Evolutionary conservation across 495 filamentous ascomycete genomes (phyloP).

Genomic region (Penicillium silybi): DNA sequence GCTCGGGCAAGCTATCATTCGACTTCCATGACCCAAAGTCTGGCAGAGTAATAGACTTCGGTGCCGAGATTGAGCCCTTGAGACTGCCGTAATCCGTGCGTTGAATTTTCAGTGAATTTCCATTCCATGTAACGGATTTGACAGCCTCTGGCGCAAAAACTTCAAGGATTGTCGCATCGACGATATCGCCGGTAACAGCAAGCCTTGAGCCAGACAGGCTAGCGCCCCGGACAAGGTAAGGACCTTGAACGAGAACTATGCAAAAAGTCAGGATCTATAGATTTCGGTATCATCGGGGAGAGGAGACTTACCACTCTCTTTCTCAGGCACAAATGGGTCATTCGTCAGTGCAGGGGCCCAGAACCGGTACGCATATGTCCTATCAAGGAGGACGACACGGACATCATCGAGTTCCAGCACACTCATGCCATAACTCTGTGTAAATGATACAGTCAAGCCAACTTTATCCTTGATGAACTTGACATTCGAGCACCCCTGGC

Average conservation of each 20-base stretch:
- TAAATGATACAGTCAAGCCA: slow-evolving; percentile 37
- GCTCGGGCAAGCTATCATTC: slow-evolving; percentile 66
- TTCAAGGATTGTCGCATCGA: slow-evolving; percentile 57
- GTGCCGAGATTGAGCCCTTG: slow-evolving; percentile 43
- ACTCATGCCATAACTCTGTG: slow-evolving; percentile 43
- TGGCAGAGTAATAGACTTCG: slow-evolving; percentile 45
- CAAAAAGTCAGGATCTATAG: background rate
- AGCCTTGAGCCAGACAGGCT: slow-evolving; percentile 43
- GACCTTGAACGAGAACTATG: slow-evolving; percentile 53
- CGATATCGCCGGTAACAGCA: slow-evolving; percentile 60
- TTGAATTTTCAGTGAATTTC: slow-evolving; percentile 30
- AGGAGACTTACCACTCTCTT: slow-evolving; percentile 36
- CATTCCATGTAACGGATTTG: slow-evolving; percentile 56
- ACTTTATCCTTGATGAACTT: slow-evolving; percentile 31
- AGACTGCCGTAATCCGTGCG: slow-evolving; percentile 46
- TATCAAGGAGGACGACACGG: slow-evolving; percentile 48
- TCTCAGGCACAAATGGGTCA: slow-evolving; percentile 45
- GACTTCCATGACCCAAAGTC: slow-evolving; percentile 58
- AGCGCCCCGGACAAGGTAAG: slow-evolving; percentile 65
- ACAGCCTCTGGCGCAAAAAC: slow-evolving; percentile 52
- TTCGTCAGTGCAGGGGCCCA: slow-evolving; percentile 54
- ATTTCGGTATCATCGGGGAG: background rate
- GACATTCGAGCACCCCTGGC: slow-evolving; percentile 33
- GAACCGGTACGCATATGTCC: slow-evolving; percentile 48
- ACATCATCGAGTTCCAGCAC: slow-evolving; percentile 44